These are phyloP conservation scores for Fraxinus nigra DNA, from an alignment of 305 asterid species.

Conservation along the genomic window DNA sequence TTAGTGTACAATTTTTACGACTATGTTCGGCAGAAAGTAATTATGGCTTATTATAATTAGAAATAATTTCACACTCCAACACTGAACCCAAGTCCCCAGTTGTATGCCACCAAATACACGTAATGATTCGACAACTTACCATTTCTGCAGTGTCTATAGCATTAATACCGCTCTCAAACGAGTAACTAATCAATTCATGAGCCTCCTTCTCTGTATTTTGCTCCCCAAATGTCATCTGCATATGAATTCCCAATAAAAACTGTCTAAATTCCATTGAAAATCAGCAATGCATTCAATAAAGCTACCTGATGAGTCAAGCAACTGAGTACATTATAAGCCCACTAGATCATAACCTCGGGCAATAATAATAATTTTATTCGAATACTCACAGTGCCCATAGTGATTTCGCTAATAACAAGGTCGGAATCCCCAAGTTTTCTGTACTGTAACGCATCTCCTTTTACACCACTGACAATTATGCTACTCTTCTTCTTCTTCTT, in stretches of 20 bases:
- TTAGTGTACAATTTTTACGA: not conserved
- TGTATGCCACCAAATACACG: not conserved
- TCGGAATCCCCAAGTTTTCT: conserved; percentile 85
- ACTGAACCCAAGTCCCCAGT: not conserved
- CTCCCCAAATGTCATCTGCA: conserved; percentile 92
- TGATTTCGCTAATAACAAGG: conserved; percentile 82
- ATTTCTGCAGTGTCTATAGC: conserved; percentile 76
- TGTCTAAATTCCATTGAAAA: not conserved
- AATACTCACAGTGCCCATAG: conserved; percentile 74
- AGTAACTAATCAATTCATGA: conserved; percentile 72
- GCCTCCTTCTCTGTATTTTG: conserved; percentile 97
- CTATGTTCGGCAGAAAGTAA: not conserved
- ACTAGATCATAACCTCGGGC: not conserved
- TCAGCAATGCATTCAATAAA: not conserved
- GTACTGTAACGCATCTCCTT: conserved; percentile 48
- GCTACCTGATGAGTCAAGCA: not conserved
- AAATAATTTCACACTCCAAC: not conserved
- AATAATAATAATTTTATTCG: not conserved
- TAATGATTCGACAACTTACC: conserved; percentile 34
- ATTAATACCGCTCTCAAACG: conserved; percentile 79
- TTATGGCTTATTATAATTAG: not conserved
- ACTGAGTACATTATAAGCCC: not conserved
- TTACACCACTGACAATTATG: conserved; percentile 33
- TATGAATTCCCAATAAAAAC: conserved; percentile 11
- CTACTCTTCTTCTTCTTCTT: conserved; percentile 23